Evolutionary conservation across 352 stramenopile species (phyloP), one percentile per base, ranked within the genome.

Genomic region (Pythium apleroticum): DNA sequence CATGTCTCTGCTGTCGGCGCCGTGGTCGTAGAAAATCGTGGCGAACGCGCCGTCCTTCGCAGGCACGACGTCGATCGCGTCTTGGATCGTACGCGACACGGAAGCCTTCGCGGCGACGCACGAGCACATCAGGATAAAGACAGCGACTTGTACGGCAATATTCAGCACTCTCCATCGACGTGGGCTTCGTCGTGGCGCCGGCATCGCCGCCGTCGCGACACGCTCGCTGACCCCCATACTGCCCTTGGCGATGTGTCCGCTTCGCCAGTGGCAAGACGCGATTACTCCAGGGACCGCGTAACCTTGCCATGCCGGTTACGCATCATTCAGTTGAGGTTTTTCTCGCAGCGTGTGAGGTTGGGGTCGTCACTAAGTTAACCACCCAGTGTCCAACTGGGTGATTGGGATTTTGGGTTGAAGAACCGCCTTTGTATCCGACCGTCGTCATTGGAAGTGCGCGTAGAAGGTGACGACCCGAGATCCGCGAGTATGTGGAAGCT

Each of bases 21-120:
- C 77, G 59, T 74, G 75, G 69, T 90, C 79, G 69, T 90, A 90
- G 55, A 90, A 72, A 57, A 90, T 87, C 41, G 79, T 90, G 55
- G 74, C 81, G 52, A 90, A 90, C 15, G 78, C 79, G 43, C 75
- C 81, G 14, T 86, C 74, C 15, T 59, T 66, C n/a, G 67, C 58
- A 0, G 54, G 25, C 28, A 59, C 52, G 41, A 66, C 55, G 30
- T 43, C 45, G 24, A 55, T 19, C 28, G 37, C 48, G 8, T 25
- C 49, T n/a, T 50, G 20, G 22, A 22, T 11, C 1, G 2, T 20
- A 22, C 55, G 54, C 35, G 63, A 63, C 48, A 65, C 55, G 30
- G 63, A 50, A 4, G 57, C 17, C 56, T 69, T 65, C 3, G n/a
- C 57, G 35, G 50, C 22, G 22, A 22, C 57, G 8, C 57, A 49